These are phyloP conservation scores for Yamadazyma nakazawae DNA, from an alignment of 805 yeast species.

Conservation along the genomic window DNA sequence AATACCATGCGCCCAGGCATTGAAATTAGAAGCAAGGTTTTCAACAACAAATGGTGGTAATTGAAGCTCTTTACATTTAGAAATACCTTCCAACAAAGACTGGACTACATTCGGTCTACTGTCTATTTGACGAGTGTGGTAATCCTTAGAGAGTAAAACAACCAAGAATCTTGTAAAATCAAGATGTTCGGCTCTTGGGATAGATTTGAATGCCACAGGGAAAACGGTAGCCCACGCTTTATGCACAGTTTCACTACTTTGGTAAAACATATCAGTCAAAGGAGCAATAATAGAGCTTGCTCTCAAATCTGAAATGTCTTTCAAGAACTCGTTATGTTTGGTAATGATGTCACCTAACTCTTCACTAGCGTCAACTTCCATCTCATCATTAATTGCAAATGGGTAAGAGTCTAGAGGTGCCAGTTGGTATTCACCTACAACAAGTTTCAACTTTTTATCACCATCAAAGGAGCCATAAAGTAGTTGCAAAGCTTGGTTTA, in stretches of 20 bases:
- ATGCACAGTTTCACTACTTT: slow-evolving; percentile 75
- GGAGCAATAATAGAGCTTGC: slow-evolving; percentile 68
- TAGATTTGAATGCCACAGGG: slow-evolving; percentile 72
- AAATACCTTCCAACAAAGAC: slow-evolving; percentile 79
- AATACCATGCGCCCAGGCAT: slow-evolving; percentile 89
- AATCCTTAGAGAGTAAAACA: slow-evolving; percentile 80
- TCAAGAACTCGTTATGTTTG: slow-evolving; percentile 30
- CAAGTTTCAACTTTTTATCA: slow-evolving; percentile 44
- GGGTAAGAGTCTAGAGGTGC: slow-evolving; percentile 49
- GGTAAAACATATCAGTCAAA: slow-evolving; percentile 75
- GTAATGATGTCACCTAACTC: slow-evolving; percentile 21
- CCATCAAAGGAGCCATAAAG: slow-evolving; percentile 73
- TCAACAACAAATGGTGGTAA: slow-evolving; percentile 93
- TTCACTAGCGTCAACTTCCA: slow-evolving; percentile 27
- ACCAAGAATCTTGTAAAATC: slow-evolving; percentile 83
- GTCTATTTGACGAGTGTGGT: slow-evolving; percentile 87
- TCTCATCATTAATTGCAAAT: slow-evolving; percentile 21
- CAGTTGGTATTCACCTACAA: slow-evolving; percentile 48
- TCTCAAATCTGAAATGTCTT: slow-evolving; percentile 28
- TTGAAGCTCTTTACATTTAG: slow-evolving; percentile 66
- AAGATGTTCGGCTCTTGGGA: slow-evolving; percentile 75
- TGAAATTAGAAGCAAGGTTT: slow-evolving; percentile 79
- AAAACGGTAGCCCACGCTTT: slow-evolving; percentile 80
- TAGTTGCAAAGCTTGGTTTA: slow-evolving; percentile 87
- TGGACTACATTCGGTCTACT: slow-evolving; percentile 83